Base-by-base conservation (phyloP, 2,329 filamentous ascomycete species). In the Hymenoscyphus infarciens region DNA sequence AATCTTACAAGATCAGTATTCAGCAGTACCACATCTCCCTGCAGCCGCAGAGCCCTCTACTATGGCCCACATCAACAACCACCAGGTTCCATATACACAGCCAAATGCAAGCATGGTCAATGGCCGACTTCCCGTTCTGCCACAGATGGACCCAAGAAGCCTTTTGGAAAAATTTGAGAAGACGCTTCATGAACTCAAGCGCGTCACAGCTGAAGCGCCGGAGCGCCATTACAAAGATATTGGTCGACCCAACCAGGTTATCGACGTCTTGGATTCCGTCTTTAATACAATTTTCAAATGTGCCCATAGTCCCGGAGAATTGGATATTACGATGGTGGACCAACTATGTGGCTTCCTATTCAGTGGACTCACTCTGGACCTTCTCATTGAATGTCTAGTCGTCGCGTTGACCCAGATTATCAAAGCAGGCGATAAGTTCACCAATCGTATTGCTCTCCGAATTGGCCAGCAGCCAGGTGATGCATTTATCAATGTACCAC, bases 251-350 rank as follows among this genome's bases (percentile, higher is more conserved):
- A 29, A 55, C 53, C 53, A 29, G n/a, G 80, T 88, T 10, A 74
- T 88, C n/a, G 85, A 88, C 61, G 78, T 85, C 11, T 80, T 87
- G 11, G 86, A 89, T 73, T 82, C 83, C 0, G 75, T 88, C 39
- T 82, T 86, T 6, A 81, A 85, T 70, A 77, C 85, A 16, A 83
- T 88, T 63, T 87, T 88, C 72, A 85, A 86, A 74, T 83, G 81
- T 1, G 83, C 83, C 8, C 85, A 87, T 69, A 82, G 78, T 45
- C 84, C 83, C 0, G 85, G 88, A 54, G 83, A 86, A 19, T 83
- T 85, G 63, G 81, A 82, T 39, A 78, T 83, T 2, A 84, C 80
- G 63, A 83, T 84, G 15, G 83, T 84, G 1, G 84, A 87, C 65
- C 82, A 85, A 67, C 84, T 88, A 56, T 83, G 81, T 60, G 76